These are phyloP conservation scores for Hypomontagnella submonticulosa DNA, from an alignment of 495 filamentous ascomycete species.

Conservation along the genomic window DNA sequence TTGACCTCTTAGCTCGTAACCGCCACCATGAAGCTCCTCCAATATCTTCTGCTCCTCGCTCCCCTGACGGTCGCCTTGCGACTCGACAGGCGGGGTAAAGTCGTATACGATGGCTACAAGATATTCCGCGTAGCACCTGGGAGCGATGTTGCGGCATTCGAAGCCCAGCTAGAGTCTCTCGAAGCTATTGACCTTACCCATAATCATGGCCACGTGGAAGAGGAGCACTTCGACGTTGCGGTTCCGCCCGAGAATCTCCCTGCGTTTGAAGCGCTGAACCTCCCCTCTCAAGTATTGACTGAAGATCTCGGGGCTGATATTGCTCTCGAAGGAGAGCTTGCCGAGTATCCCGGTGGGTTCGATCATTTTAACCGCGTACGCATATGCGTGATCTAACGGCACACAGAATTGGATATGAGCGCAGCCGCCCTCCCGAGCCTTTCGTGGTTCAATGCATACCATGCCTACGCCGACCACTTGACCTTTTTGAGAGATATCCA, in stretches of 20 bases:
- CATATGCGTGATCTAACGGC: slow-evolving; percentile 4
- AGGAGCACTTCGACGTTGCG: slow-evolving; percentile 53
- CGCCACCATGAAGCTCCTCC: slow-evolving; percentile 44
- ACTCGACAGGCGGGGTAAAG: slow-evolving; percentile 44
- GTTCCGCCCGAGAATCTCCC: slow-evolving; percentile 54
- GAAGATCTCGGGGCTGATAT: slow-evolving; percentile 61
- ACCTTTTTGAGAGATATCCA: slow-evolving; percentile 63
- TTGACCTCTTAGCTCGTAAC: slow-evolving; percentile 1
- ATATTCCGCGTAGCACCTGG: slow-evolving; percentile 51
- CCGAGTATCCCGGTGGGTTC: slow-evolving; percentile 42
- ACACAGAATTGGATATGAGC: slow-evolving; percentile 11
- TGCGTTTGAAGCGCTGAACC: slow-evolving; percentile 52
- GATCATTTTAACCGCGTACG: background rate
- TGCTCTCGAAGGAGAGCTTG: slow-evolving; percentile 51
- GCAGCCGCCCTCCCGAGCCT: slow-evolving; percentile 44
- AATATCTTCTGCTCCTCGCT: slow-evolving; percentile 32
- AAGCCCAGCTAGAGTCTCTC: slow-evolving; percentile 47
- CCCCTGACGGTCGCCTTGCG: slow-evolving; percentile 35
- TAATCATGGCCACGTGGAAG: slow-evolving; percentile 43
- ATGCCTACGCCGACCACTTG: slow-evolving; percentile 66
- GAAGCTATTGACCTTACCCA: slow-evolving; percentile 48
- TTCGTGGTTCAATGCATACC: slow-evolving; percentile 69
- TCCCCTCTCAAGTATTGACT: slow-evolving; percentile 54
- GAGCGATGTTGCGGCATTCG: slow-evolving; percentile 39
- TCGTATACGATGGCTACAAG: slow-evolving; percentile 58